Evolutionary conservation across 2,329 filamentous ascomycete genomes (phyloP), one percentile per base, ranked within the genome.

Genomic region (Cryphonectria japonica): DNA sequence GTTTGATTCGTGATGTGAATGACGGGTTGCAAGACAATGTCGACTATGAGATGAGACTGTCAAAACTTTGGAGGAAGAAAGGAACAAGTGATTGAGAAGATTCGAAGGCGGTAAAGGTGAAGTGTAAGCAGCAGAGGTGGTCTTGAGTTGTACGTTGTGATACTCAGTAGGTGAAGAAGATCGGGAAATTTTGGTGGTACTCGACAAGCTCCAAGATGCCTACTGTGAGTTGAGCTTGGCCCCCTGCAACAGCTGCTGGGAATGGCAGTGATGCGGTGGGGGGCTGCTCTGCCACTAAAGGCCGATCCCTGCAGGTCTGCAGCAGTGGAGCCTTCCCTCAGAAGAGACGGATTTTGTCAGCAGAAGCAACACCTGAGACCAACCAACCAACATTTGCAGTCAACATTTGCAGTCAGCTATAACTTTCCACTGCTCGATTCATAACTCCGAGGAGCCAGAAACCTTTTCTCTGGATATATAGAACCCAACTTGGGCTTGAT

Each of bases 201-300:
- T 7, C 57, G 57, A n/a, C 32, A 16, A 54, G 52, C 32, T 65
- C 29, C n/a, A 66, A 41, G 57, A 41, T 34, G 43, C 57, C 59
- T 14, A 37, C 13, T 32, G 37, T 11, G 29, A 69, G 60, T 26
- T 69, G 69, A 73, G 71, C 69, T 72, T 41, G 66, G 6, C 66
- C 69, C 32, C 69, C 69, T 71, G 66, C 69, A 68, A 52, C 62
- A 69, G 69, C 67, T 71, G 37, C 32, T 65, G 66, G n/a, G 29
- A 34, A 19, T 32, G 39, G 19, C n/a, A n/a, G 37, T 11, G 37
- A n/a, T 9, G 4, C n/a, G n/a, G 61, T 5, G 26, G 29, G 13
- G 43, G 62, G 19, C 29, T 26, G 19, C 8, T 19, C 39, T 34
- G 39, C 66, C 50, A 34, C 71, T 73, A 67, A 64, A 61, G 43